Base-by-base conservation (phyloP, 2,329 filamentous ascomycete species). In the Proliferodiscus dingleyae region DNA sequence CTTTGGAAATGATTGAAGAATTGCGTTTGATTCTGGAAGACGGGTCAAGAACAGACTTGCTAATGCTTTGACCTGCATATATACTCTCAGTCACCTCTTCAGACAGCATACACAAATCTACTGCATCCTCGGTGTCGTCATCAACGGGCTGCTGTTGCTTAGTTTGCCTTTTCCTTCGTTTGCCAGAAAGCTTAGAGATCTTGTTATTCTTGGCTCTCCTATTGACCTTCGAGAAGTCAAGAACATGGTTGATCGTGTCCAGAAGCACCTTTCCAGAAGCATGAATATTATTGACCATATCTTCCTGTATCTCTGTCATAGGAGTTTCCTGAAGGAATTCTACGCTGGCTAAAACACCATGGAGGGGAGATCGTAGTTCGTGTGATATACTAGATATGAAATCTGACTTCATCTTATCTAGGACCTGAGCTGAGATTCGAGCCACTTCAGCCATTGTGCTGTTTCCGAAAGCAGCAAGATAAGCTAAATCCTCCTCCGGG, bases 311-410 rank as follows among this genome's bases (percentile, higher is more conserved):
- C 1, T 67, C 66, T 32, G 66, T 68, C 19, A 79, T 63, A 0
- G 63, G 49, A 0, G 74, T 77, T n/a, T 79, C 75, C 3, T 71
- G 68, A 0, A 82, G 55, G 3, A 80, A 60, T 51, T 80, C 76
- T 1, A 70, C 67, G 41, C 67, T 77, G 0, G 75, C 71, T 0
- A 83, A 62, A 24, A 83, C 73, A 2, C 79, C 80, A 45, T 83
- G 79, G 0, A 83, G 64, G 0, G 80, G 80, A 2, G 74, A 79
- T 4, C 80, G 69, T 11, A 83, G 62, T 56, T 83, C 80, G 54
- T 83, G 80, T 3, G 74, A 79, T 5, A 83, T 71, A 1, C 74
- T 80, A 0, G 75, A 74, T 6, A 83, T 70, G 28, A 80, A 74
- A 46, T 81, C 77, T 1, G 72, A 72, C 57, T 63, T 63, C 57